A percentile compares a stretch with the other conserved stretches of the same genome.
phyloP scores from a whole-genome alignment of 257 asterid species.

The Hygrophila difformis region DNA sequence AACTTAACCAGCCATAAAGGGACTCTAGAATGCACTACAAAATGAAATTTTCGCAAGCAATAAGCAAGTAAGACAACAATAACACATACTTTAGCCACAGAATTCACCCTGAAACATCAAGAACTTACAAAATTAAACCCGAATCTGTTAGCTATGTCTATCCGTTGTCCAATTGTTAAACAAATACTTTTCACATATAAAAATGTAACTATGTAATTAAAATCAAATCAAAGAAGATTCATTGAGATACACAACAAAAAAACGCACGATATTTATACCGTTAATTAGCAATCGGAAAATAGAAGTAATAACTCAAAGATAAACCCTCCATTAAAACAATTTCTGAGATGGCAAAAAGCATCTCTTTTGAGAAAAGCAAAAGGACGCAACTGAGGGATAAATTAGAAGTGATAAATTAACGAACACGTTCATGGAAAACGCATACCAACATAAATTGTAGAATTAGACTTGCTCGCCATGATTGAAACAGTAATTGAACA shows the following conservation, averaged over 20 bases:
- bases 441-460: slow-evolving; percentile 61
- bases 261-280: neutral
- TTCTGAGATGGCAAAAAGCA: neutral
- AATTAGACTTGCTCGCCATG: slow-evolving; percentile 52
- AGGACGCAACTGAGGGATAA: neutral
- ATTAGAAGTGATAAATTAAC: too few relatives aligned
- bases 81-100: too few relatives aligned
- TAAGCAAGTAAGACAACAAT: too few relatives aligned
- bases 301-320: neutral
- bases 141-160: too few relatives aligned
- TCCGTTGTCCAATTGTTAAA: too few relatives aligned
- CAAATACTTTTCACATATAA: too few relatives aligned
- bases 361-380: neutral
- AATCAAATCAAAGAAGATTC: neutral
- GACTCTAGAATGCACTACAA: too few relatives aligned
- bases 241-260: slow-evolving; percentile 2
- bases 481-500: neutral
- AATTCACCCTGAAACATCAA: too few relatives aligned
- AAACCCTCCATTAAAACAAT: slow-evolving; percentile 1
- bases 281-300: neutral
- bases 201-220: too few relatives aligned
- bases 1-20: too few relatives aligned
- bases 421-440: neutral
- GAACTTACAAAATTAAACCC: too few relatives aligned
- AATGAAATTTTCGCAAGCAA: too few relatives aligned